Conservation (phyloP, 2,329 filamentous ascomycete genomes). For the Aspergillus ochraceus region DNA sequence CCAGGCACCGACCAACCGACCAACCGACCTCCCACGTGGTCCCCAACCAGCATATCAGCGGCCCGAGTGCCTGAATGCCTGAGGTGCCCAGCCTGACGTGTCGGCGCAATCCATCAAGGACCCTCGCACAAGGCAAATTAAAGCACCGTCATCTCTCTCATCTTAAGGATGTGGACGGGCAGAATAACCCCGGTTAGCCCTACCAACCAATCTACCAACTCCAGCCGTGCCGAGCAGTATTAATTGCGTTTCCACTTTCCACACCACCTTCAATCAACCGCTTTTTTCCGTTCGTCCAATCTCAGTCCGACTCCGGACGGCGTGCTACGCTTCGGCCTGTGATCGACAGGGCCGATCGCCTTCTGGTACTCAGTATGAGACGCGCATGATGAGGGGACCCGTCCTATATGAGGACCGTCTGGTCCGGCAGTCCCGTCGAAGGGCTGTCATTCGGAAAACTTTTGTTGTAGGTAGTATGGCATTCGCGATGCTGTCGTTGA, state of each 20-base stretch:
- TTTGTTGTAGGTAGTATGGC: constrained; percentile 12
- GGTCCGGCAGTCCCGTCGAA: neutral
- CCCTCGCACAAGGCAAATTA: too few relatives aligned
- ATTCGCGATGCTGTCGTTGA: constrained; percentile 10
- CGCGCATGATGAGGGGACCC: constrained; percentile 12
- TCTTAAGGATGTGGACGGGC: neutral
- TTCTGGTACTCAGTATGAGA: neutral
- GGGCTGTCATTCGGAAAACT: neutral
- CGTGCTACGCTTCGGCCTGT: neutral
- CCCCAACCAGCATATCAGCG: neutral
- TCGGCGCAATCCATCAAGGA: too few relatives aligned
- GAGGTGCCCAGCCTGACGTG: too few relatives aligned
- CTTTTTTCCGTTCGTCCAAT: neutral
- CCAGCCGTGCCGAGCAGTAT: too few relatives aligned
- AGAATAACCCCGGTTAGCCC: neutral
- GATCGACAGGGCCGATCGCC: neutral
- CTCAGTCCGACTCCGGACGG: neutral
- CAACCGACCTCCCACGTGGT: neutral
- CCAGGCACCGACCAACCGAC: neutral
- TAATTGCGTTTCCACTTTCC: neutral
- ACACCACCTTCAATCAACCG: neutral
- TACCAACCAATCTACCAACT: neutral
- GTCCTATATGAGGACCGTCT: constrained; percentile 13
- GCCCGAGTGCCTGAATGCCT: too few relatives aligned
- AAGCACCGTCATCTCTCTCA: neutral